These are phyloP conservation scores for Citrullus amarus DNA, from an alignment of 306 rosid genomes.

Conservation along the genomic window DNA sequence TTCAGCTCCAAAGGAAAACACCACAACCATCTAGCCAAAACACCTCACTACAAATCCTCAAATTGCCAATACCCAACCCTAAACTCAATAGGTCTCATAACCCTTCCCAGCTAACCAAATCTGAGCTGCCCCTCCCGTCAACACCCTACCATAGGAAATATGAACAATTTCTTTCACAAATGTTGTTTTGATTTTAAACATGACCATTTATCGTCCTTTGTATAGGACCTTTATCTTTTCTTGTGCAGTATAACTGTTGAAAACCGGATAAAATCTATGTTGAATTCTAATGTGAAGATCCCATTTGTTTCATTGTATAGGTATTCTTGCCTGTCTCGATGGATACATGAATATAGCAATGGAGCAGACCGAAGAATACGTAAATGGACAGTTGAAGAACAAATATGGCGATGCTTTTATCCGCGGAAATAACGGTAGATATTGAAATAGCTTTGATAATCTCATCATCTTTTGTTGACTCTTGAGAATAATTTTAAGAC, in stretches of 20 bases:
- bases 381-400: conserved; percentile 85
- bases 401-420: conserved; percentile 95
- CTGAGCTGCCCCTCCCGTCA: not conserved
- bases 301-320: conserved; percentile 26
- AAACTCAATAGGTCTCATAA: not conserved
- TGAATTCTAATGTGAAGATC: not conserved
- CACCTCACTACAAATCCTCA: not conserved
- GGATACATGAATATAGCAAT: conserved; percentile 98
- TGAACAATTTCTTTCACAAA: not conserved
- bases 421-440: conserved; percentile 78
- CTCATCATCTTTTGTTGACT: not conserved
- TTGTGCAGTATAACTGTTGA: not conserved
- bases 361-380: conserved; percentile 98
- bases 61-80: not conserved
- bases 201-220: not conserved
- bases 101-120: not conserved
- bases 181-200: not conserved
- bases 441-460: not conserved
- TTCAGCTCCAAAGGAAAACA: not conserved
- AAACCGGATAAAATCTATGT: not conserved
- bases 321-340: conserved; percentile 92
- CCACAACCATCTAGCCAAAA: not conserved
- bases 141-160: not conserved
- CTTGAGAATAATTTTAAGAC: not conserved
- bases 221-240: not conserved